Evolutionary conservation across 148 eudicot genomes (phyloP).

Genomic region (Polygonum aviculare): DNA sequence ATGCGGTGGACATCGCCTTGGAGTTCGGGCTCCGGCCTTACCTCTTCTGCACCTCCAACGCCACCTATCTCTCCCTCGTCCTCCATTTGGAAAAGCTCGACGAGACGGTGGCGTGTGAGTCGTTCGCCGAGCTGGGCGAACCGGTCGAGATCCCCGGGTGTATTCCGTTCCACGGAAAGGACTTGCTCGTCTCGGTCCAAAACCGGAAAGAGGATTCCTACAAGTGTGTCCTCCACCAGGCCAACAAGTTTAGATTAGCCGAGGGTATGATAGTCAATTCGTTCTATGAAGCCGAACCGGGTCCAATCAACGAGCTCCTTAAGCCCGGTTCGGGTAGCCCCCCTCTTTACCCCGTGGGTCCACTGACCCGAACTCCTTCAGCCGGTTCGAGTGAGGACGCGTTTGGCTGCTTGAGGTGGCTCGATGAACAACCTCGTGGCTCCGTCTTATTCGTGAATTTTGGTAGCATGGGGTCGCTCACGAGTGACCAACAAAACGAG

Average conservation of each 20-base stretch:
- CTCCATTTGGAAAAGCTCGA: constrained; percentile 28
- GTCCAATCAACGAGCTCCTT: constrained; percentile 19
- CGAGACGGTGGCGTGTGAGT: constrained; percentile 22
- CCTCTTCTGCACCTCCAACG: constrained; percentile 30
- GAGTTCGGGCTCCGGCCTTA: constrained; percentile 29
- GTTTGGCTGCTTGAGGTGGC: constrained; percentile 30
- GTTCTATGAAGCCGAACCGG: constrained; percentile 26
- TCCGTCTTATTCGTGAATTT: constrained; percentile 46
- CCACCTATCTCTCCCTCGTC: constrained; percentile 26
- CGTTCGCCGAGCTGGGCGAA: constrained; percentile 29
- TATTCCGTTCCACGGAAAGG: constrained; percentile 30
- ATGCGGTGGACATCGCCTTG: constrained; percentile 29
- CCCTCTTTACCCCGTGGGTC: constrained; percentile 44
- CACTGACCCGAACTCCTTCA: constrained; percentile 17
- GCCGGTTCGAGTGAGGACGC: constrained; percentile 10
- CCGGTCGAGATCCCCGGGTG: constrained; percentile 37
- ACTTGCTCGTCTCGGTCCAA: constrained; percentile 37
- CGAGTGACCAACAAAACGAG: constrained; percentile 30
- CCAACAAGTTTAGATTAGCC: constrained; percentile 27
- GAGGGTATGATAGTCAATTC: constrained; percentile 45
- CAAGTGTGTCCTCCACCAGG: constrained; percentile 37
- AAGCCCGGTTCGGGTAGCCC: constrained; percentile 22
- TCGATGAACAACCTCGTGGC: constrained; percentile 47
- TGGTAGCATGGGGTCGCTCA: constrained; percentile 58
- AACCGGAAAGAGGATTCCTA: constrained; percentile 34